Evolutionary conservation across 805 yeast genomes (phyloP).

Genomic region (Saccharomycopsis microspora): DNA sequence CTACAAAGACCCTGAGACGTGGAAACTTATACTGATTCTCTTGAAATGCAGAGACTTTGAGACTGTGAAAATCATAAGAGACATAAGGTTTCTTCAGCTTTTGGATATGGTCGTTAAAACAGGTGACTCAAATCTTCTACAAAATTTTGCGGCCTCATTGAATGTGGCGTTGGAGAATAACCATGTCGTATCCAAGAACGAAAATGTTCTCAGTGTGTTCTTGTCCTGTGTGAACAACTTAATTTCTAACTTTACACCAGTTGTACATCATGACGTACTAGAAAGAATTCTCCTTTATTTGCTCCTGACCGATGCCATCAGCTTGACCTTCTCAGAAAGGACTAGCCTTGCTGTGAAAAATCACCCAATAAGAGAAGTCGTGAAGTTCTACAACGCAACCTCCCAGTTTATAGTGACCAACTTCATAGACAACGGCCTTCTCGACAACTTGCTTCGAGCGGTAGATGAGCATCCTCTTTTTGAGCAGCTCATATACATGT

Average conservation of each 20-base stretch:
- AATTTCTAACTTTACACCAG: background rate
- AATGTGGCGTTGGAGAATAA: background rate
- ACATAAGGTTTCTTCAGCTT: conserved; percentile 6
- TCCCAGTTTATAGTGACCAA: conserved; percentile 5
- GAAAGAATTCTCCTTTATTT: conserved; percentile 4
- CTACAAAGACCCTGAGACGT: conserved; percentile 1
- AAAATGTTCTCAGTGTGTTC: background rate
- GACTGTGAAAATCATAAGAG: conserved; percentile 2
- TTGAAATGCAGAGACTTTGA: background rate
- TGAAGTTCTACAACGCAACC: conserved; percentile 13
- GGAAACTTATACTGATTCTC: conserved; percentile 1
- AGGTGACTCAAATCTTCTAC: background rate
- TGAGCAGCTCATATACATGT: conserved; percentile 1
- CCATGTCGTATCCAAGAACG: conserved; percentile 2
- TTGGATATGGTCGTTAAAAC: background rate
- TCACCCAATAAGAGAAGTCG: conserved; percentile 10
- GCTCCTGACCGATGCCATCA: background rate
- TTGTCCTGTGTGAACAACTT: conserved; percentile 3
- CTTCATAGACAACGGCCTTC: conserved; percentile 5
- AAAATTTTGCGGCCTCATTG: background rate
- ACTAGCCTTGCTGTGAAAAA: conserved; percentile 1
- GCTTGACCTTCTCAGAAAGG: conserved; percentile 3
- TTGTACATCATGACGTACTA: background rate
- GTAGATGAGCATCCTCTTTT: background rate
- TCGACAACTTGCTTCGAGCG: background rate